Percentiles rank a stretch among this genome's conserved stretches.
Evolutionary conservation across 2,329 filamentous ascomycete species (phyloP).

Genomic region (Colletotrichum graminicola): DNA sequence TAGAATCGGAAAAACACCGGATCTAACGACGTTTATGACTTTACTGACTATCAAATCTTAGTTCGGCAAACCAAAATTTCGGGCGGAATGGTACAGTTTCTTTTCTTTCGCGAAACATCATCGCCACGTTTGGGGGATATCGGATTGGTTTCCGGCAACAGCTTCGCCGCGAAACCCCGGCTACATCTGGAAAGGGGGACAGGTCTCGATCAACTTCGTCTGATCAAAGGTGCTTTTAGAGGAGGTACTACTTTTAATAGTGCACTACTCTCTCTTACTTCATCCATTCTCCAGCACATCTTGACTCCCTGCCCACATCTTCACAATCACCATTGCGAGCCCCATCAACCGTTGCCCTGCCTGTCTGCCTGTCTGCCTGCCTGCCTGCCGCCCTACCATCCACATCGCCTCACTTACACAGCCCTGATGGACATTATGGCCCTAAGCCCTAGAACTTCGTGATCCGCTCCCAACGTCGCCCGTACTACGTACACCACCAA

Average conservation of each 20-base stretch:
- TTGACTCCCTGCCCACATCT: slow-evolving; percentile 39
- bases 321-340: slow-evolving; percentile 34
- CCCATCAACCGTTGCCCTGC: slow-evolving; percentile 25
- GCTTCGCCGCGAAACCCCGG: slow-evolving; percentile 26
- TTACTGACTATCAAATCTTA: slow-evolving; percentile 43
- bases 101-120: slow-evolving; percentile 38
- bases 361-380: not conserved
- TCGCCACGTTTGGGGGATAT: slow-evolving; percentile 37
- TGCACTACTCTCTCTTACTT: slow-evolving; percentile 43
- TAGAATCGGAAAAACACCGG: slow-evolving; percentile 62
- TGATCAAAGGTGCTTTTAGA: slow-evolving; percentile 42
- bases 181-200: slow-evolving; percentile 38
- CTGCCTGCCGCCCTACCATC: slow-evolving; percentile 15
- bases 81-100: slow-evolving; percentile 41
- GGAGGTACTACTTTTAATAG: slow-evolving; percentile 43
- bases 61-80: slow-evolving; percentile 42
- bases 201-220: slow-evolving; percentile 35
- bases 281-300: slow-evolving; percentile 34
- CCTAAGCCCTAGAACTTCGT: slow-evolving; percentile 24
- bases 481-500: slow-evolving; percentile 12
- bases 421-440: slow-evolving; percentile 30
- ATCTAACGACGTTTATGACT: slow-evolving; percentile 49
- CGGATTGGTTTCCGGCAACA: slow-evolving; percentile 31
- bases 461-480: slow-evolving; percentile 24
- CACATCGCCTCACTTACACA: slow-evolving; percentile 31